A percentile compares a stretch with the other conserved stretches of the same genome.
These are phyloP conservation scores for Fusarium tjaetaba DNA, from an alignment of 2,329 filamentous ascomycete species.

Conservation along the genomic window DNA sequence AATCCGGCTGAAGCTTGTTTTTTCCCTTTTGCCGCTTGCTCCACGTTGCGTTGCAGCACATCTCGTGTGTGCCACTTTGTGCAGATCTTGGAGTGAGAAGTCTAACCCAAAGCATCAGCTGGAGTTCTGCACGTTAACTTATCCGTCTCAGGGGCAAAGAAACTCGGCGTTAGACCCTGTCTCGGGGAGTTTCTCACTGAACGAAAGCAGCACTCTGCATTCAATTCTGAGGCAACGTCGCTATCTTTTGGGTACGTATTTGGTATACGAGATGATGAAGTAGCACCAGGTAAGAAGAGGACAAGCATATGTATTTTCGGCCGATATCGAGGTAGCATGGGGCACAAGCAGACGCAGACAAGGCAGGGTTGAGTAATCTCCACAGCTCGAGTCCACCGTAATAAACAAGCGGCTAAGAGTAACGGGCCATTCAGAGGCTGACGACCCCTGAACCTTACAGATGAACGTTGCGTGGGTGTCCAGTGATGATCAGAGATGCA, in stretches of 20 bases:
- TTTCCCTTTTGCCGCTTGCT: slow-evolving; percentile 25
- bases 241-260: background rate
- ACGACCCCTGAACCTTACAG: slow-evolving; percentile 27
- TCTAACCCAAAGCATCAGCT: slow-evolving; percentile 8
- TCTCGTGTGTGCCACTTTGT: slow-evolving; percentile 12
- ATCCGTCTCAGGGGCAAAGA: slow-evolving; percentile 26
- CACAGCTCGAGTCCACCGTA: slow-evolving; percentile 18
- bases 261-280: background rate
- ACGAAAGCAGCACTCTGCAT: slow-evolving; percentile 12
- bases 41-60: slow-evolving; percentile 28
- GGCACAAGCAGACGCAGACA: background rate
- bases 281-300: slow-evolving; percentile 11
- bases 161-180: slow-evolving; percentile 14
- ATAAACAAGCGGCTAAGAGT: slow-evolving; percentile 27
- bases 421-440: slow-evolving; percentile 25
- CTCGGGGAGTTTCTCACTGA: background rate
- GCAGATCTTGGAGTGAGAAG: slow-evolving; percentile 19
- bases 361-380: slow-evolving; percentile 14
- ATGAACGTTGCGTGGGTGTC: slow-evolving; percentile 25
- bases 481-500: slow-evolving; percentile 29
- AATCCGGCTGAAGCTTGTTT: slow-evolving; percentile 27
- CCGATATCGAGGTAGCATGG: slow-evolving; percentile 9
- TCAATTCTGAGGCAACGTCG: background rate
- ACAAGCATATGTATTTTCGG: slow-evolving; percentile 28
- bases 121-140: slow-evolving; percentile 2